phyloP scores from a whole-genome alignment of 2,329 filamentous ascomycete species.

The Pseudopyricularia javanii region DNA sequence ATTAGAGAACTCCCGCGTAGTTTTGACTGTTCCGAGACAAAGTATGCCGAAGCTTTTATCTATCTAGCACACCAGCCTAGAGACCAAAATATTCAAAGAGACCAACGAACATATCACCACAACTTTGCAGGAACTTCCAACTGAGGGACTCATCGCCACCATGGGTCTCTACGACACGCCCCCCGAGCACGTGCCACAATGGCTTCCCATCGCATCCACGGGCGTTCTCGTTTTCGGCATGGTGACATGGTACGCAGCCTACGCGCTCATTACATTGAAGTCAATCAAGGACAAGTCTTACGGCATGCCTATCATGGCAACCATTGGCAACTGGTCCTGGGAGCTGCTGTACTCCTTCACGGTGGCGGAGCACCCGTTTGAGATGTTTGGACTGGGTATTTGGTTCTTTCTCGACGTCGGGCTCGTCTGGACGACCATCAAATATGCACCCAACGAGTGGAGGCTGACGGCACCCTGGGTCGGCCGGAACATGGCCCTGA shows the following conservation, averaged over 20 bases:
- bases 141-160: neutral
- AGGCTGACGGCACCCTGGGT: conserved; percentile 21
- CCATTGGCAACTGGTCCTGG: conserved; percentile 39
- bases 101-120: neutral
- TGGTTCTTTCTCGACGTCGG: conserved; percentile 39
- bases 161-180: conserved; percentile 18
- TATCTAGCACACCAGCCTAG: too few relatives aligned
- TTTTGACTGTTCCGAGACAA: too few relatives aligned
- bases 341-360: conserved; percentile 35
- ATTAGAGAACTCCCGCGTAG: too few relatives aligned
- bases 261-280: conserved; percentile 32
- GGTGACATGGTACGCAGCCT: conserved; percentile 26
- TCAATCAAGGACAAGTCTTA: conserved; percentile 32
- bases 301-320: conserved; percentile 33
- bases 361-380: conserved; percentile 30
- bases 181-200: conserved; percentile 17
- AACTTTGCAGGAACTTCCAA: neutral
- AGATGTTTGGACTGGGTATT: conserved; percentile 29
- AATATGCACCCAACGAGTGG: conserved; percentile 27
- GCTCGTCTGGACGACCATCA: conserved; percentile 31
- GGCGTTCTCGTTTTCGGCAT: conserved; percentile 22
- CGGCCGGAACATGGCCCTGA: conserved; percentile 17
- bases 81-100: too few relatives aligned
- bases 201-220: conserved; percentile 23
- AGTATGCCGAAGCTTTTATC: too few relatives aligned